phyloP scores from a whole-genome alignment of 352 stramenopile species.

The Phytophthora brassicae region DNA sequence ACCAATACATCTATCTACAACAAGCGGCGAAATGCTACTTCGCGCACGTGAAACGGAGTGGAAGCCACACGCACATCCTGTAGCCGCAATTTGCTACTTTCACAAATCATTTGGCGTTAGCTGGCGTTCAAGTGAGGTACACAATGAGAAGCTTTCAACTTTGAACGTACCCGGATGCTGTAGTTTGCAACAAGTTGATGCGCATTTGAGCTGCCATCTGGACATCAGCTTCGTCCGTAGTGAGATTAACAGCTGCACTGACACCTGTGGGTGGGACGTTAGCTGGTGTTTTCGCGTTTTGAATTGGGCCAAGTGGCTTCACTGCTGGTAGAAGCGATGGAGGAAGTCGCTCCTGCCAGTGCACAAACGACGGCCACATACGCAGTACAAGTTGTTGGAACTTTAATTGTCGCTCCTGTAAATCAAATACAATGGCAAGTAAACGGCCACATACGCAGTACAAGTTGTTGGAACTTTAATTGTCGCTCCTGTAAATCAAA shows the following conservation, averaged over 20 bases:
- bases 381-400: conserved; percentile 74
- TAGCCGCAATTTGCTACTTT: conserved; percentile 51
- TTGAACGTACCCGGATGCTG: conserved; percentile 51
- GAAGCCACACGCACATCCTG: conserved; percentile 54
- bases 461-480: conserved; percentile 63
- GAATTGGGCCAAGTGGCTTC: conserved; percentile 5
- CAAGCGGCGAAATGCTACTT: conserved; percentile 60
- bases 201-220: conserved; percentile 28
- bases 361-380: conserved; percentile 77
- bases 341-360: conserved; percentile 47
- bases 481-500: conserved; percentile 45
- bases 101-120: not conserved
- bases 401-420: conserved; percentile 54
- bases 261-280: conserved; percentile 16
- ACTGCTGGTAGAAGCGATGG: conserved; percentile 32
- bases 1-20: conserved; percentile 16
- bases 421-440: not conserved
- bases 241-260: conserved; percentile 6
- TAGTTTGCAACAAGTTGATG: conserved; percentile 44
- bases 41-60: conserved; percentile 67
- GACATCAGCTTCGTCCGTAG: conserved; percentile 15
- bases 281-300: conserved; percentile 7
- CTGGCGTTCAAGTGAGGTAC: not conserved
- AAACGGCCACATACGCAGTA: conserved; percentile 2
- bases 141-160: too few species aligned